Evolutionary conservation across 2,329 filamentous ascomycete genomes (phyloP), one percentile per base, ranked within the genome.

Genomic region (Beauveria asiatica): DNA sequence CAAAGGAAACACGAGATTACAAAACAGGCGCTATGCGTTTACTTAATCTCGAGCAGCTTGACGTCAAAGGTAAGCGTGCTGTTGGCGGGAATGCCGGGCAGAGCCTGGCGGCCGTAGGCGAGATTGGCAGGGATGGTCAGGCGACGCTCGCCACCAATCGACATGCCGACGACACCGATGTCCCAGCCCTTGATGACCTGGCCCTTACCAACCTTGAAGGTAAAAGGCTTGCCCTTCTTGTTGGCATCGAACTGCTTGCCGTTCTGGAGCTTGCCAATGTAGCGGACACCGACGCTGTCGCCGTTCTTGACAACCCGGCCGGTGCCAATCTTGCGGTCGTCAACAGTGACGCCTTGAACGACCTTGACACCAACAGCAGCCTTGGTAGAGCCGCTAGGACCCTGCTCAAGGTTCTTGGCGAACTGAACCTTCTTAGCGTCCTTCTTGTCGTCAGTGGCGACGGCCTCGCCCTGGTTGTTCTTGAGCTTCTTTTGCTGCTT

Each of bases 101-200:
- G 76, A 63, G 82, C 80, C 78, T 90, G 88, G 77, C 84, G 92
- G 76, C 95, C 94, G 75, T 99, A 99, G 69, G 89, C 95, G 62
- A 93, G 85, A 69, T 88, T 79, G 52, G 94, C 81, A 52, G 95
- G 95, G 70, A 99, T 92, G 64, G 86, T 92, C 70, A 99, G 82
- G 67, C 94, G 88, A 70, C 94, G 90, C 83, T 99, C 95, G 69
- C 91, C 92, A 70, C 94, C 94, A 67, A 92, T 87, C 67, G 87
- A 81, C 91, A 99, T 97, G 76, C 95, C 95, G 67, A 83, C 82
- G 67, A 99, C 80, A 77, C 94, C 94, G 65, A 97, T 84, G 74
- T 99, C 95, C 95, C 94, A 97, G 67, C 94, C 94, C 83, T 96
- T 94, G 81, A 99, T 99, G 70, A 99, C 95, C 76, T 97, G 90